phyloP scores from a whole-genome alignment of 257 asterid genomes.

The Ocimum tenuiflorum region DNA sequence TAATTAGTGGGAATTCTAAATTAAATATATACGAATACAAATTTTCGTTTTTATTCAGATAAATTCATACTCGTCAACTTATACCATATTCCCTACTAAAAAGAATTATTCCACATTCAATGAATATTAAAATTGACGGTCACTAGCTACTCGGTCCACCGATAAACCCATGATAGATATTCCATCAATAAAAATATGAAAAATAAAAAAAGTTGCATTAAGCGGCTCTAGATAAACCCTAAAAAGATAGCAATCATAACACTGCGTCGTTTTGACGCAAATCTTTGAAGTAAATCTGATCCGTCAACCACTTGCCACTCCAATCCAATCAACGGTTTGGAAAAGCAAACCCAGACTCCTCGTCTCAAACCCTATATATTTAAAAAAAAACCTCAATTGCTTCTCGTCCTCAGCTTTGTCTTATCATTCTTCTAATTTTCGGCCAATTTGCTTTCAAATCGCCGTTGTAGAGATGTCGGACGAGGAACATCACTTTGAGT shows the following conservation, averaged over 20 bases:
- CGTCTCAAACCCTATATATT: conserved; percentile 14
- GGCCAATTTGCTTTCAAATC: too few species aligned
- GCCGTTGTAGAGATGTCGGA: too few species aligned
- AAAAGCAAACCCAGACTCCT: neutral
- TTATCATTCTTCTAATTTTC: too few species aligned
- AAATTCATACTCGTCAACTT: too few species aligned
- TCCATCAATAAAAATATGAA: neutral
- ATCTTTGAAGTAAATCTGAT: conserved; percentile 15
- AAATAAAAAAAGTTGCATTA: neutral
- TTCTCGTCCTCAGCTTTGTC: neutral
- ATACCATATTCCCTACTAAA: too few species aligned
- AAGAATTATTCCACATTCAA: too few species aligned
- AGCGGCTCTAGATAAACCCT: neutral
- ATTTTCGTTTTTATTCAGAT: too few species aligned
- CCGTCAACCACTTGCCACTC: conserved; percentile 17
- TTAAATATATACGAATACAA: too few species aligned
- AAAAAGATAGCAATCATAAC: neutral
- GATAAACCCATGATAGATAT: too few species aligned
- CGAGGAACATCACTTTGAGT: too few species aligned
- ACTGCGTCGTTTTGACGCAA: conserved; percentile 35
- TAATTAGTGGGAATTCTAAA: too few species aligned
- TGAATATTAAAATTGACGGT: neutral
- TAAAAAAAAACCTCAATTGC: neutral
- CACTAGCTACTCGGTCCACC: too few species aligned
- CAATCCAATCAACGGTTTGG: conserved; percentile 7